phyloP scores from a whole-genome alignment of 2,329 filamentous ascomycete genomes.

The Hypoxylon sp. region DNA sequence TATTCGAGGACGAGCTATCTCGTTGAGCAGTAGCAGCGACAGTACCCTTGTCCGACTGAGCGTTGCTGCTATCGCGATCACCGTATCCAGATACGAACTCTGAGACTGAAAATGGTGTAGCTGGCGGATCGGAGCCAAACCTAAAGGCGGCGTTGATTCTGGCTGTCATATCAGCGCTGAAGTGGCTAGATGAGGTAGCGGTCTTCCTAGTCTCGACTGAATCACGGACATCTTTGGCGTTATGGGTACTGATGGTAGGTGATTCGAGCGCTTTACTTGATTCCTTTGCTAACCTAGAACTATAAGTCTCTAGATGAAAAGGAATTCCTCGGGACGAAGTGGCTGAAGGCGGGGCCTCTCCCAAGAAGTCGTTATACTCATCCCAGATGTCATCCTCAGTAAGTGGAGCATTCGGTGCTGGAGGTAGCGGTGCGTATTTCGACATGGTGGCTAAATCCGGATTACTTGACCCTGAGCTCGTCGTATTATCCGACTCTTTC shows the following conservation, averaged over 20 bases:
- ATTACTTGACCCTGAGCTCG: slow-evolving; percentile 71
- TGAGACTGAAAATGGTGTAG: slow-evolving; percentile 58
- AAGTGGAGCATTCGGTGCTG: slow-evolving; percentile 69
- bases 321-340: slow-evolving; percentile 68
- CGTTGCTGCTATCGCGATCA: slow-evolving; percentile 51
- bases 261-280: slow-evolving; percentile 59
- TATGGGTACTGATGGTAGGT: slow-evolving; percentile 57
- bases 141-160: slow-evolving; percentile 63
- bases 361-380: slow-evolving; percentile 90
- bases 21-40: slow-evolving; percentile 39
- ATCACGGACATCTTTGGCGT: slow-evolving; percentile 48
- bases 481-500: slow-evolving; percentile 75
- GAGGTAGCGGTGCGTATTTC: slow-evolving; percentile 74
- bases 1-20: slow-evolving; percentile 51
- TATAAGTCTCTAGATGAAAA: slow-evolving; percentile 66
- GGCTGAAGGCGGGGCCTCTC: slow-evolving; percentile 68
- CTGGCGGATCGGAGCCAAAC: slow-evolving; percentile 55
- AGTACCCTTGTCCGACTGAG: slow-evolving; percentile 32
- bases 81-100: slow-evolving; percentile 58
- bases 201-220: slow-evolving; percentile 51
- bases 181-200: slow-evolving; percentile 62
- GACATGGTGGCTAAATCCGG: slow-evolving; percentile 71
- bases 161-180: slow-evolving; percentile 67
- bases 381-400: slow-evolving; percentile 93
- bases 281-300: slow-evolving; percentile 53